Evolutionary conservation across 352 stramenopile species (phyloP).

Genomic region (Pythium aristosporum): DNA sequence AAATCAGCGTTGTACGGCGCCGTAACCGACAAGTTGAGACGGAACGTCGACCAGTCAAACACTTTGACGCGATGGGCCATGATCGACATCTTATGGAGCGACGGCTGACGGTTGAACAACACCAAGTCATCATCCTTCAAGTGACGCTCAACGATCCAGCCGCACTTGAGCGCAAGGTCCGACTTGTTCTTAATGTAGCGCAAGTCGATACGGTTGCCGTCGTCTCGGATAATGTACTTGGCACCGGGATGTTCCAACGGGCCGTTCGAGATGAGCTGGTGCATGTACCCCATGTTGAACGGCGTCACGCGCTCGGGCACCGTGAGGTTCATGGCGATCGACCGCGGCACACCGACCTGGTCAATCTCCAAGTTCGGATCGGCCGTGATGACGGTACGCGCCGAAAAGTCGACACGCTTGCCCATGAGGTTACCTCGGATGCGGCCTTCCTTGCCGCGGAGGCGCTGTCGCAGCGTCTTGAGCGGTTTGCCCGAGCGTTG

Average conservation of each 20-base stretch:
- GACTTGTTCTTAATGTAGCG: constrained; percentile 98
- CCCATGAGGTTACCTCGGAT: constrained; percentile 99
- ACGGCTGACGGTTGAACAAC: constrained; percentile 99
- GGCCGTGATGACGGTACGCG: constrained; percentile 99
- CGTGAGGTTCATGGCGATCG: constrained; percentile 98
- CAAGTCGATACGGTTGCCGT: constrained; percentile 97
- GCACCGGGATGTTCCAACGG: constrained; percentile 96
- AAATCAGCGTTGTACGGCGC: constrained; percentile 99
- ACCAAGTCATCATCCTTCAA: constrained; percentile 99
- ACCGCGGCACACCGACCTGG: constrained; percentile 93
- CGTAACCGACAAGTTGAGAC: constrained; percentile 99
- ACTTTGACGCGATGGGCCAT: constrained; percentile 94
- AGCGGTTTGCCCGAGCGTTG: constrained; percentile 97
- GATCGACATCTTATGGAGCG: constrained; percentile 99
- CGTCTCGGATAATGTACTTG: constrained; percentile 93
- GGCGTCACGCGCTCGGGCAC: constrained; percentile 96
- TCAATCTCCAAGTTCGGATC: constrained; percentile 98
- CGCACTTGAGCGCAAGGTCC: constrained; percentile 93
- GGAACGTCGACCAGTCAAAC: constrained; percentile 98
- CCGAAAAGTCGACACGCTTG: constrained; percentile 99
- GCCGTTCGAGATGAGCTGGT: constrained; percentile 94
- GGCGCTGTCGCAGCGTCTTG: constrained; percentile 98
- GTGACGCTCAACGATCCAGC: constrained; percentile 99
- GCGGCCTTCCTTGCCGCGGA: constrained; percentile 97
- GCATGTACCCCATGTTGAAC: constrained; percentile 98